Conservation (phyloP, 441 rosid species). For the Mallotus repandus region DNA sequence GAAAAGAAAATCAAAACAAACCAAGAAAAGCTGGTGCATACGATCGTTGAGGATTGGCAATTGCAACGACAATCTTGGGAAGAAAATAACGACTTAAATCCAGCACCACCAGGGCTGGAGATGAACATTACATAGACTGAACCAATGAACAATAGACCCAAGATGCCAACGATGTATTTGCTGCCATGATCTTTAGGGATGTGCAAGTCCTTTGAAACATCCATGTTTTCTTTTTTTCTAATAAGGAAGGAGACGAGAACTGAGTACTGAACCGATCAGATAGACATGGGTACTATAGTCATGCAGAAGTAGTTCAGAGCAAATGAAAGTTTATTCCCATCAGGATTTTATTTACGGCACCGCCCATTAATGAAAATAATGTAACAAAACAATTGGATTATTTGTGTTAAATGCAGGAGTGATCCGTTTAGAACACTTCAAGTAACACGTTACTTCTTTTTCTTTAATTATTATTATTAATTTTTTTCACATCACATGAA, state of each 20-base stretch:
- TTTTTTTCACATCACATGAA: too few relatives aligned
- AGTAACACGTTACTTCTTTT: too few relatives aligned
- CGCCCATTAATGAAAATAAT: too few relatives aligned
- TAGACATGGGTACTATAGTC: too few relatives aligned
- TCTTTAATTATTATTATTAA: too few relatives aligned
- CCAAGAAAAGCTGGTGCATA: not conserved
- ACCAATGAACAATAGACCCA: constrained; percentile 14
- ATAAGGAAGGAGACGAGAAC: not conserved
- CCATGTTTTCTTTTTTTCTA: not conserved
- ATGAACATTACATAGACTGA: constrained; percentile 14
- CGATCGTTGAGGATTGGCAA: not conserved
- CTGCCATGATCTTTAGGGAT: constrained; percentile 11
- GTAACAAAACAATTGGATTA: too few relatives aligned
- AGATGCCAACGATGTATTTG: not conserved
- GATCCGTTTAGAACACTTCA: too few relatives aligned
- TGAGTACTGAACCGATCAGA: not conserved
- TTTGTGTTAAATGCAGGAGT: too few relatives aligned
- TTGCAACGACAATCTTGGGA: not conserved
- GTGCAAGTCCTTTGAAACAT: constrained; percentile 8
- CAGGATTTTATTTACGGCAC: too few relatives aligned
- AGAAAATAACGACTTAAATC: constrained; percentile 4
- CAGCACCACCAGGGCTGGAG: not conserved
- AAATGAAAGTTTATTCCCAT: too few relatives aligned
- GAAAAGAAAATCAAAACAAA: not conserved
- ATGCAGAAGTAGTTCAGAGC: too few relatives aligned